phyloP scores from a whole-genome alignment of 371 early-diverging fungal genomes.

The Mucor piriformis region DNA sequence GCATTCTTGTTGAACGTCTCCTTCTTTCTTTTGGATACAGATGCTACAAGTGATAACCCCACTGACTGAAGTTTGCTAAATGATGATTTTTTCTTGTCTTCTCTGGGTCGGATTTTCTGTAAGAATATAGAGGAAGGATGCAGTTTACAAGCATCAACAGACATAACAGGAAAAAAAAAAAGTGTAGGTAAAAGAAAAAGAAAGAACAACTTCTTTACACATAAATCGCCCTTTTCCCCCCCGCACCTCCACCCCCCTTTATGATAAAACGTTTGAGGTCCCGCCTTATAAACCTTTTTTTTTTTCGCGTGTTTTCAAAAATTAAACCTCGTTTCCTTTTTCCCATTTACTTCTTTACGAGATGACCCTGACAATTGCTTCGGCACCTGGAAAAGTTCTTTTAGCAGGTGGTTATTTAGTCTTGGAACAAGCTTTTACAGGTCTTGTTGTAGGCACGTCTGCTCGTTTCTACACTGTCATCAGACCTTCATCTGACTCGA shows the following conservation, averaged over 20 bases:
- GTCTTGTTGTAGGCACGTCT: conserved; percentile 83
- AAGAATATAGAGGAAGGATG: conserved; percentile 1
- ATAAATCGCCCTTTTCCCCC: background rate
- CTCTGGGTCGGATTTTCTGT: conserved; percentile 8
- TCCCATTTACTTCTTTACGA: background rate
- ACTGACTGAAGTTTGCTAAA: conserved; percentile 14
- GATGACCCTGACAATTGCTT: conserved; percentile 50
- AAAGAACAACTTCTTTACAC: background rate
- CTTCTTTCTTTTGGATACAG: conserved; percentile 11
- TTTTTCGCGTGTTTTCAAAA: conserved; percentile 1
- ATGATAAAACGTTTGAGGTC: background rate
- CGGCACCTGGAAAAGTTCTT: conserved; percentile 95
- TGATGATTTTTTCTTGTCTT: conserved; percentile 10
- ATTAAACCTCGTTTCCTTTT: conserved; percentile 1
- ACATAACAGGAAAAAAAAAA: background rate
- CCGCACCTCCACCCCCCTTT: background rate
- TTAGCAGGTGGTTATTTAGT: conserved; percentile 95
- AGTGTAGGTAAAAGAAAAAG: background rate
- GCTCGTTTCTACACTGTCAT: conserved; percentile 84
- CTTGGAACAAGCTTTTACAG: conserved; percentile 77
- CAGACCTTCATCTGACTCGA: conserved; percentile 17
- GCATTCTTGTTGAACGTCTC: background rate
- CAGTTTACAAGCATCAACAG: conserved; percentile 5
- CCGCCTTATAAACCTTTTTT: background rate
- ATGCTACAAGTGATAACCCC: conserved; percentile 14